Conservation (phyloP, 441 rosid genomes). For the California macrophylla region DNA sequence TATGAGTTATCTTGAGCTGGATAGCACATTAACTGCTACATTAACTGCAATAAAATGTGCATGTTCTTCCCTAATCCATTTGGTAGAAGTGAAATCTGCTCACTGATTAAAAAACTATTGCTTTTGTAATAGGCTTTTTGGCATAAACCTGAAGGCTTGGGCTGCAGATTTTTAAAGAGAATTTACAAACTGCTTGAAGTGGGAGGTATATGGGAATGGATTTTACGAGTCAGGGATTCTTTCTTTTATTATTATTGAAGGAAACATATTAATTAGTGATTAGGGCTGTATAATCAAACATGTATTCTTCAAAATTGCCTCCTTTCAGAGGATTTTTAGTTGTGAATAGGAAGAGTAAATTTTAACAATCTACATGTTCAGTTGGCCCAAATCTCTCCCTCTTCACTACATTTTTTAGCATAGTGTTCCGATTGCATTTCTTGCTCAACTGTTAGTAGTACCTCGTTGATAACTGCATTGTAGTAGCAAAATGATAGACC, state of each 20-base stretch:
- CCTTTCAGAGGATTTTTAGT: neutral
- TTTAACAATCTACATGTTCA: neutral
- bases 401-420: neutral
- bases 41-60: neutral
- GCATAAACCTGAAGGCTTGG: neutral
- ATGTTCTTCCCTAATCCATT: neutral
- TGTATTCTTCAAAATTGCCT: neutral
- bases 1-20: constrained; percentile 24
- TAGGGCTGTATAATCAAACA: neutral
- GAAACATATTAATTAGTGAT: neutral
- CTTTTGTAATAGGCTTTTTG: neutral
- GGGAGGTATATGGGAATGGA: neutral
- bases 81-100: neutral
- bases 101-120: neutral
- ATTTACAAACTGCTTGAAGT: neutral
- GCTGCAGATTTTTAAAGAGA: neutral
- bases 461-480: neutral
- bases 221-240: neutral
- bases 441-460: neutral
- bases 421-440: neutral
- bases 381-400: neutral
- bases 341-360: neutral
- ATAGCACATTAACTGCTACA: too few relatives aligned
- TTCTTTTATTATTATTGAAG: neutral
- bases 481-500: neutral